Base-by-base conservation (phyloP, 2,329 filamentous ascomycete species). In the Dothideomycetes sp. region DNA sequence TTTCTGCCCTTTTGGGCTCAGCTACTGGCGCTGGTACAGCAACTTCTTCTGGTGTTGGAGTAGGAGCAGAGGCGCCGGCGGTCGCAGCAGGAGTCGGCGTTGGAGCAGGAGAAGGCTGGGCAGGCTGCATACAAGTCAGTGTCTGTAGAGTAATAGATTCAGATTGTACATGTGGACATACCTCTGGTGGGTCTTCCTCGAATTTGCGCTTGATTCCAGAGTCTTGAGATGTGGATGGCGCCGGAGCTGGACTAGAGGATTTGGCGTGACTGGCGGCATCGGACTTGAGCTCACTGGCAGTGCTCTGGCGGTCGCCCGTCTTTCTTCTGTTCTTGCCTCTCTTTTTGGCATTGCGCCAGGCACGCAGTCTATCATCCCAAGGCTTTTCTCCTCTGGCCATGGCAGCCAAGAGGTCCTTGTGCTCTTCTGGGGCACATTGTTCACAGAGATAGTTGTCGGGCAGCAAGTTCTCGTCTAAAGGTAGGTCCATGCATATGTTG, bases 361-460 rank as follows among this genome's bases (percentile, higher is more conserved):
- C 49, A 68, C 72, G 44, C 65, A 39, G 73, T 66, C 41, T 73
- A 66, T 74, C 75, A 55, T 88, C 81, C 91, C 91, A 96, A 0
- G 86, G 83, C 60, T 79, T 82, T 63, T 94, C 85, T 4, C 89
- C 91, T 31, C 73, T 75, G 15, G 70, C 75, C 41, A 95, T 81
- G 42, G 81, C 84, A 9, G 80, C 80, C 3, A 98, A 64, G 3
- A 95, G 75, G 45, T 81, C 79, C 49, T 77, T 78, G 64, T 98
- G 91, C 46, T 88, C 78, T 41, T 86, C 74, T 1, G 91, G 91
- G 38, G 75, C 74, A 66, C 91, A 96, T 61, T 81, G 69, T 62
- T 98, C 91, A 63, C 91, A 98, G 62, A 82, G 93, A 65, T 98
- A 98, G 60, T 84, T 73, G 45, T 83, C 83, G 19, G 84, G 81